These are phyloP conservation scores for Vanilla planifolia DNA, from an alignment of 106 monocot genomes.

Conservation along the genomic window DNA sequence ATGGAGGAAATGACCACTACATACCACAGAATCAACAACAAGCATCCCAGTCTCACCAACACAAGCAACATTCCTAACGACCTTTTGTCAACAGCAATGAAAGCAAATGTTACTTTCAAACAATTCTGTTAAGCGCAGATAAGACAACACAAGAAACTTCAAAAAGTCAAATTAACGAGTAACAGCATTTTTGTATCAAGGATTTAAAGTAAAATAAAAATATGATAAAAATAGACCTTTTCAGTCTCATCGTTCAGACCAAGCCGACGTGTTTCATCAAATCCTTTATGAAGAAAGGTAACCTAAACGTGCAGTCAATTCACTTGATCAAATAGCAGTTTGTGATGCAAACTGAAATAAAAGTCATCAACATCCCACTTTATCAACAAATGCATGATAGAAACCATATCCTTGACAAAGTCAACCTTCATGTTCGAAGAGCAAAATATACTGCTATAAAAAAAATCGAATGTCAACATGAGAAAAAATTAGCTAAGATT, in stretches of 20 bases:
- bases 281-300: constrained; percentile 93
- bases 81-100: constrained; percentile 31
- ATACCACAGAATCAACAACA: constrained; percentile 91
- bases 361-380: background rate
- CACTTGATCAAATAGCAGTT: background rate
- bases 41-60: constrained; percentile 88
- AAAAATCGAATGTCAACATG: too few species aligned
- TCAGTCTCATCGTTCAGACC: constrained; percentile 89
- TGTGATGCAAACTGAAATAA: background rate
- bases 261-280: constrained; percentile 92
- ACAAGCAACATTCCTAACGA: constrained; percentile 67
- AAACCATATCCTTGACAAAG: too few species aligned
- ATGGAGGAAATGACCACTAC: constrained; percentile 12
- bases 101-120: too few species aligned
- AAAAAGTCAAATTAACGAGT: too few species aligned
- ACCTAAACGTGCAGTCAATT: constrained; percentile 26
- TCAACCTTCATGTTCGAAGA: too few species aligned
- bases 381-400: background rate
- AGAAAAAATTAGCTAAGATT: too few species aligned
- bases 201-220: too few species aligned
- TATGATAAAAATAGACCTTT: constrained; percentile 32
- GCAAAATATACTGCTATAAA: too few species aligned
- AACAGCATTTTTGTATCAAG: too few species aligned
- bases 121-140: background rate
- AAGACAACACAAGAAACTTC: background rate